A percentile compares a stretch with the other conserved stretches of the same genome.
Conservation (phyloP, 805 yeast species). For the Hanseniaspora taiwanica region DNA sequence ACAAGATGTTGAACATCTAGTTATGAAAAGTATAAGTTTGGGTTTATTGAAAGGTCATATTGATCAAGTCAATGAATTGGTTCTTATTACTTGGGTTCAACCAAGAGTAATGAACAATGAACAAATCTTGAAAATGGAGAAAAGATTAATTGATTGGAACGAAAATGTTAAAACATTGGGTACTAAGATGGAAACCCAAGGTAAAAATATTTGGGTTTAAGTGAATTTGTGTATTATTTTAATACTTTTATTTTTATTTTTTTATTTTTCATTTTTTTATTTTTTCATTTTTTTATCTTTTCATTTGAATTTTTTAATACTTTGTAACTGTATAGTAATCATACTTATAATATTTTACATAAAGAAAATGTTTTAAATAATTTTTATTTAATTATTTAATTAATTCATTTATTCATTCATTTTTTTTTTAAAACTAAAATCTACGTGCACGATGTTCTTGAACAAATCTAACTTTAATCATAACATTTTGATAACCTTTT, state of each 20-base stretch:
- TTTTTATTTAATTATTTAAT: too few species aligned
- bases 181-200: constrained; percentile 43
- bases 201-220: constrained; percentile 52
- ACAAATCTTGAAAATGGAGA: constrained; percentile 68
- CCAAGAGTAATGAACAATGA: constrained; percentile 79
- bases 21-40: constrained; percentile 81
- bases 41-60: constrained; percentile 80
- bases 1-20: constrained; percentile 71
- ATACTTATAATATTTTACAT: too few species aligned
- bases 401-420: too few species aligned
- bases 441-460: constrained; percentile 20
- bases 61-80: constrained; percentile 70
- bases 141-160: constrained; percentile 69
- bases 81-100: constrained; percentile 87
- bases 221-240: constrained; percentile 1
- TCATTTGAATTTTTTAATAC: too few species aligned
- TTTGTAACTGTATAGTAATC: too few species aligned
- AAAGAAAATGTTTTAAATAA: too few species aligned
- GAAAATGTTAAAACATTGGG: constrained; percentile 54
- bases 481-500: constrained; percentile 83
- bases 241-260: too few species aligned
- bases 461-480: constrained; percentile 53
- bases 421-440: not conserved
- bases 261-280: too few species aligned
- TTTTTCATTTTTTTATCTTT: not conserved